Conservation (phyloP, 192 early-diverging fungal genomes). For the Obelidium mucronatum region DNA sequence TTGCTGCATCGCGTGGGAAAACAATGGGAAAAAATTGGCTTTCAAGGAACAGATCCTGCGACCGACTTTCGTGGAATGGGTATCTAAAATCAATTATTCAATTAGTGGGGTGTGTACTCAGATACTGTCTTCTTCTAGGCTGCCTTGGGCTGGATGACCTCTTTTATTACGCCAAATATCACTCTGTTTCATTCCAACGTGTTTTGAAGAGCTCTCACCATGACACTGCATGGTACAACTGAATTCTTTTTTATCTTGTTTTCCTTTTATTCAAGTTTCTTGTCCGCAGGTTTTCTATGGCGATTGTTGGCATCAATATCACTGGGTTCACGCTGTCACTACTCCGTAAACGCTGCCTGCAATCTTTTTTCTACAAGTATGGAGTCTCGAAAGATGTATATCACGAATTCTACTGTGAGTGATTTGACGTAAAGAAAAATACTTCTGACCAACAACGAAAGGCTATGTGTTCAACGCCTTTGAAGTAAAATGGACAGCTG, state of each 20-base stretch:
- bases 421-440: background rate
- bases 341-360: constrained; percentile 68
- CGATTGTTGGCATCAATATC: constrained; percentile 83
- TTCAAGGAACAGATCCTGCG: constrained; percentile 83
- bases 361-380: constrained; percentile 67
- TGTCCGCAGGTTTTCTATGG: constrained; percentile 72
- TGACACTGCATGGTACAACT: constrained; percentile 63
- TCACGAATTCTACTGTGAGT: constrained; percentile 80
- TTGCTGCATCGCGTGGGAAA: constrained; percentile 3
- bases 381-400: constrained; percentile 63
- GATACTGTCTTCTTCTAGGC: constrained; percentile 41
- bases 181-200: constrained; percentile 60
- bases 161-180: constrained; percentile 65
- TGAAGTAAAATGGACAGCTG: constrained; percentile 65
- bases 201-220: constrained; percentile 69
- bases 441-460: constrained; percentile 28
- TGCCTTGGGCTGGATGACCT: constrained; percentile 78
- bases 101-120: no score
- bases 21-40: constrained; percentile 68
- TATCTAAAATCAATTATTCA: constrained; percentile 30
- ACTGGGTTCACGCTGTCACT: constrained; percentile 68
- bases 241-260: background rate
- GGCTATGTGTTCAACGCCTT: constrained; percentile 74
- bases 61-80: constrained; percentile 91
- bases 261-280: background rate